Base-by-base conservation (phyloP, 495 filamentous ascomycete species). In the Cercophora samala region DNA sequence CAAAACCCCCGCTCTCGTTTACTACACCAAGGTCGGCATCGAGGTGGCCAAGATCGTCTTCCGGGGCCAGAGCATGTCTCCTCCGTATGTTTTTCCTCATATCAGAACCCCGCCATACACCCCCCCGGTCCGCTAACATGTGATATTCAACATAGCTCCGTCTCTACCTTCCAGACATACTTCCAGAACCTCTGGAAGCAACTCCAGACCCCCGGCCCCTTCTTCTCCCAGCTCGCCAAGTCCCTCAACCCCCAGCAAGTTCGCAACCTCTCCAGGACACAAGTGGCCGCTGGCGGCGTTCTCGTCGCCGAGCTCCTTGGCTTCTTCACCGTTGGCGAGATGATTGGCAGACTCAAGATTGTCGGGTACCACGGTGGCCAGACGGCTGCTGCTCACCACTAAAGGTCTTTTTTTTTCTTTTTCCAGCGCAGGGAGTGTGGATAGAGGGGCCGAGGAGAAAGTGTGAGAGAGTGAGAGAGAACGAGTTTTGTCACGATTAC, bases 251-350 rank as follows among this genome's bases (percentile, higher is more conserved):
- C 95, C 66, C 81, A 86, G 74, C 83, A 83, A 66, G 74, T 90
- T 68, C 86, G 92, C 73, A 91, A 88, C 78, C 62, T 93, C 73
- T 89, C 84, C 78, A 82, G 78, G 60, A 82, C 87, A 74, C 87
- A 96, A 76, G 68, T 93, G 64, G 84, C 83, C 25, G 75, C 90
- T 23, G 87, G 81, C 63, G 91, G 90, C 74, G 90, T 99, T 63
- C 78, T 97, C 66, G 74, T 80, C 52, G 94, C 93, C 51, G 95
- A 99, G 82, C 85, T 92, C 60, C 78, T 99, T 66, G 95, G 95
- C 63, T 98, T 99, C 86, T 99, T 98, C 86, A 93, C 93, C 19
- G 87, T 99, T 23, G 95, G 95, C 66, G 93, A 97, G 86, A 98
- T 99, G 80, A 90, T 98, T 70, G 95, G 95, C 66, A 84, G 93